These are phyloP conservation scores for Cytospora piceicola DNA, from an alignment of 2,329 filamentous ascomycete species.

Conservation along the genomic window DNA sequence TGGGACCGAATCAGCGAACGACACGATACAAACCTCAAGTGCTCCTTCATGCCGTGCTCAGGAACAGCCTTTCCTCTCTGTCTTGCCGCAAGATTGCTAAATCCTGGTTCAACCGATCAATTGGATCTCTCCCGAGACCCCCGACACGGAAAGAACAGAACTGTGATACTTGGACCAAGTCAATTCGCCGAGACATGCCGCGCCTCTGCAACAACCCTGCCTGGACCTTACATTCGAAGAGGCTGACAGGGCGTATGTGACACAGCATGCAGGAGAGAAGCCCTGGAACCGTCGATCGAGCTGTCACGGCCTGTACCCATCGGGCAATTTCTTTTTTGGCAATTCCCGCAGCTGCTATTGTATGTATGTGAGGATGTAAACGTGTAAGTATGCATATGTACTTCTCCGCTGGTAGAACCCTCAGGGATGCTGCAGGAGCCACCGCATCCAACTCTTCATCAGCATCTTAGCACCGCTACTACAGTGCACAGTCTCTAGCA, in stretches of 20 bases:
- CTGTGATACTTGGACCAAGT: slow-evolving; percentile 16
- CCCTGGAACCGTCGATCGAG: not conserved
- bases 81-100: not conserved
- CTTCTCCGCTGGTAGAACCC: not conserved
- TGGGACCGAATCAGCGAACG: no score
- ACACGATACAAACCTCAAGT: no score
- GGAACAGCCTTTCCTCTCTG: not conserved
- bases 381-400: no score
- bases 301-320: not conserved
- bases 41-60: slow-evolving; percentile 14
- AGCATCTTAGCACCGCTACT: not conserved
- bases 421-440: not conserved
- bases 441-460: not conserved
- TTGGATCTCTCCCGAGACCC: slow-evolving; percentile 5
- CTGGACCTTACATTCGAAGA: not conserved
- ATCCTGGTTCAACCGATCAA: slow-evolving; percentile 17
- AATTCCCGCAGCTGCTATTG: not conserved
- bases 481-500: no score
- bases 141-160: slow-evolving; percentile 6
- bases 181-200: slow-evolving; percentile 9
- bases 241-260: not conserved
- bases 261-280: not conserved
- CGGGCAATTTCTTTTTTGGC: not conserved
- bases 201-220: slow-evolving; percentile 13
- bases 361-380: no score